phyloP scores from a whole-genome alignment of 495 filamentous ascomycete species.

The Penicillium pancosmium region DNA sequence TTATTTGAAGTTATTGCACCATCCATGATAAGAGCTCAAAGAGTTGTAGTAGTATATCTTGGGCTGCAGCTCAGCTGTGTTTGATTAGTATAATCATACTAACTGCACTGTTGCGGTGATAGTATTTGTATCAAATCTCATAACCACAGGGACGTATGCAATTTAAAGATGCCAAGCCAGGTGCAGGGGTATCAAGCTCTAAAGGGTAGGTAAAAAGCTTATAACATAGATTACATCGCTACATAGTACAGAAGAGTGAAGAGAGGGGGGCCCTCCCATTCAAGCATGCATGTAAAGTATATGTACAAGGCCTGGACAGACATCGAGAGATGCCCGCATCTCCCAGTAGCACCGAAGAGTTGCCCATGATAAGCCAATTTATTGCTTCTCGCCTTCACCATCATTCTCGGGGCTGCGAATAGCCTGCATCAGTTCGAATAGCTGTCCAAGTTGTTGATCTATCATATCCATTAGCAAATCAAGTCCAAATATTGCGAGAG shows the following conservation, averaged over 20 bases:
- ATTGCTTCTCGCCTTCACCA: conserved; percentile 23
- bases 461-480: conserved; percentile 1
- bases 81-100: no score
- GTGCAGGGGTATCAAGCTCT: no score
- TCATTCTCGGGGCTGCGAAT: conserved; percentile 56
- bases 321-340: conserved; percentile 25
- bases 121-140: no score
- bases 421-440: conserved; percentile 91
- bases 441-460: conserved; percentile 92
- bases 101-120: no score
- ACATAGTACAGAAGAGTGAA: not conserved
- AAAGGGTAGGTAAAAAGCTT: no score
- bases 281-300: not conserved
- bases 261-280: not conserved
- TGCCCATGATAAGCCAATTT: conserved; percentile 3
- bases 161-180: no score
- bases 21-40: no score
- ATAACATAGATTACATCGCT: no score
- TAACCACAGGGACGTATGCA: no score
- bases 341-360: conserved; percentile 3
- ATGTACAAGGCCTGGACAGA: conserved; percentile 1
- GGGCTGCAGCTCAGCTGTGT: no score
- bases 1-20: no score
- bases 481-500: not conserved
- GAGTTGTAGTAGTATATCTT: no score